A percentile compares a stretch with the other conserved stretches of the same genome.
These are phyloP conservation scores for Neonectria hederae DNA, from an alignment of 2,329 filamentous ascomycete species.

Conservation along the genomic window DNA sequence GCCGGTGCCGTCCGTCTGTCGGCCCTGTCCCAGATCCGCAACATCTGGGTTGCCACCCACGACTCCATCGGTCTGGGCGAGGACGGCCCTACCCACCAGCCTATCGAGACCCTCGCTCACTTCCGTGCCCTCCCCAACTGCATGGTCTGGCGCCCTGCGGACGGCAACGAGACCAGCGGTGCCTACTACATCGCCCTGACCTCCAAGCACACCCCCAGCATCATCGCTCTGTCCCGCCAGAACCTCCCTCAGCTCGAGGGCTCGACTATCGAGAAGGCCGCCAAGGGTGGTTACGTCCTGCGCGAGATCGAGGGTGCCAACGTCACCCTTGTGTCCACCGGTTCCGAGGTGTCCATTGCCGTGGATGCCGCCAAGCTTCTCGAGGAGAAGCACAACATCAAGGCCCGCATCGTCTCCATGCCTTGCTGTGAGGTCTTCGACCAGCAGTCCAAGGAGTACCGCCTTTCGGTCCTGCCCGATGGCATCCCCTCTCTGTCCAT, in stretches of 20 bases:
- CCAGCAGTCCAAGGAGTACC: conserved; percentile 92
- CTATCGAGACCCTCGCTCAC: conserved; percentile 96
- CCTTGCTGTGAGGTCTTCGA: conserved; percentile 99
- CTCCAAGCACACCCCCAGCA: conserved; percentile 87
- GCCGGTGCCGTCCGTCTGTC: conserved; percentile 95
- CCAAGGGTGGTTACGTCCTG: conserved; percentile 95
- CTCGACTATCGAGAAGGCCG: conserved; percentile 86
- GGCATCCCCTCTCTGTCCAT: conserved; percentile 93
- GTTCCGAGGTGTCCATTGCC: conserved; percentile 94
- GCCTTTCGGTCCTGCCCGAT: conserved; percentile 89
- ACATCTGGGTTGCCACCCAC: conserved; percentile 97
- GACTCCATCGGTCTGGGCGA: conserved; percentile 99
- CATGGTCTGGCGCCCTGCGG: conserved; percentile 99
- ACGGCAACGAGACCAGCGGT: conserved; percentile 97
- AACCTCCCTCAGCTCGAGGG: conserved; percentile 98
- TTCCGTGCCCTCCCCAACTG: conserved; percentile 99
- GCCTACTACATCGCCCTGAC: conserved; percentile 97
- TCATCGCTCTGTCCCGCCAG: conserved; percentile 95
- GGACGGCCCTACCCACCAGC: conserved; percentile 98
- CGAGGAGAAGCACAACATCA: conserved; percentile 87
- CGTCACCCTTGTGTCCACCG: conserved; percentile 91
- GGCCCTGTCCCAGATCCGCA: conserved; percentile 87
- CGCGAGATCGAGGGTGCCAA: conserved; percentile 85
- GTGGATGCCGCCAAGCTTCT: conserved; percentile 93
- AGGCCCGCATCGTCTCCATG: conserved; percentile 91